phyloP scores from a whole-genome alignment of 2,329 filamentous ascomycete genomes.

The Pestalotiopsis sp. region DNA sequence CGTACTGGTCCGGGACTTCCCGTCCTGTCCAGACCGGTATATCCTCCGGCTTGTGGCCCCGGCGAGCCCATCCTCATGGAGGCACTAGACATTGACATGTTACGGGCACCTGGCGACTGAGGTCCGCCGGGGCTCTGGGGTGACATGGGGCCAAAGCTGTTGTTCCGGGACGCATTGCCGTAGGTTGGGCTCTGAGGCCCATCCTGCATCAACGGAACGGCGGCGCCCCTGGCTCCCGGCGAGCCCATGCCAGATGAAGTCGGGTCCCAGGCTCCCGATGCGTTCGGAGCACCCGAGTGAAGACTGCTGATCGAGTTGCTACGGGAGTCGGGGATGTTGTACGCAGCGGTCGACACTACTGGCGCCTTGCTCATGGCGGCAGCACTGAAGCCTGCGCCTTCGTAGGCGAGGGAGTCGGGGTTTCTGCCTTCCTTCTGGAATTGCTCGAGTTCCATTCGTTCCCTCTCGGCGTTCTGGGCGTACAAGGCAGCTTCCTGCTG shows the following conservation, averaged over 20 bases:
- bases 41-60: slow-evolving; percentile 17
- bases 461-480: slow-evolving; percentile 45
- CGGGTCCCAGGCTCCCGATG: slow-evolving; percentile 26
- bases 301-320: slow-evolving; percentile 28
- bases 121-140: slow-evolving; percentile 16
- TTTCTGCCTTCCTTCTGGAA: slow-evolving; percentile 51
- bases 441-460: slow-evolving; percentile 54
- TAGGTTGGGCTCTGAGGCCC: not conserved
- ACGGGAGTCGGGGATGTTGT: slow-evolving; percentile 32
- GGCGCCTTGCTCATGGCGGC: slow-evolving; percentile 34
- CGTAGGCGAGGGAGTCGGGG: slow-evolving; percentile 46
- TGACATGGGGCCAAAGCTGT: slow-evolving; percentile 21
- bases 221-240: slow-evolving; percentile 21
- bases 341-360: slow-evolving; percentile 29
- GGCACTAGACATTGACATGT: slow-evolving; percentile 18
- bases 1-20: slow-evolving; percentile 20
- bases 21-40: slow-evolving; percentile 21
- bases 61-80: not conserved
- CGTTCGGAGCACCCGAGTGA: slow-evolving; percentile 30
- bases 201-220: slow-evolving; percentile 26
- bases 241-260: slow-evolving; percentile 17
- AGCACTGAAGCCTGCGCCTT: slow-evolving; percentile 41
- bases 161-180: slow-evolving; percentile 19
- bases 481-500: slow-evolving; percentile 52
- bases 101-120: slow-evolving; percentile 28